Evolutionary conservation across 345 rosid genomes (phyloP).

Genomic region (Hibiscus syriacus): DNA sequence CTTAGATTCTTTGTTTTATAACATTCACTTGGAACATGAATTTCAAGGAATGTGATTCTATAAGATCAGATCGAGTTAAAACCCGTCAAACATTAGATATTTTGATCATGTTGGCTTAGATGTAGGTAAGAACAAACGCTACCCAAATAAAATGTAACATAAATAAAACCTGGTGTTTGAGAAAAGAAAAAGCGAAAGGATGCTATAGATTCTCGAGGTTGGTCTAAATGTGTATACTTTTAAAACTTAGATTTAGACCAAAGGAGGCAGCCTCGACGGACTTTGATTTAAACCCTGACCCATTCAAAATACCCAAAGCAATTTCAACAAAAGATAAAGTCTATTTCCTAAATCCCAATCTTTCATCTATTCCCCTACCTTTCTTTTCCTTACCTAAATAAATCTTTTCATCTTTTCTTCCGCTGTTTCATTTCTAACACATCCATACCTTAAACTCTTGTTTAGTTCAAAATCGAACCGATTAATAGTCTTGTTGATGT

Average conservation of each 20-base stretch:
- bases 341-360: conserved; percentile 4
- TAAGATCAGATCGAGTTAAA: no score
- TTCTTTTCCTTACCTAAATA: background rate
- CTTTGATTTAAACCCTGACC: conserved; percentile 5
- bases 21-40: no score
- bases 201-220: conserved; percentile 28
- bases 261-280: background rate
- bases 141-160: no score
- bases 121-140: no score
- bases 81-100: no score
- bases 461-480: no score
- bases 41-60: no score
- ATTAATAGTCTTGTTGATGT: no score
- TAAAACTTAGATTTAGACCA: conserved; percentile 15
- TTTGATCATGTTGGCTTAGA: no score
- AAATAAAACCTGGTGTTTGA: background rate
- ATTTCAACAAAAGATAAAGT: conserved; percentile 22
- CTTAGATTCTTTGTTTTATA: no score
- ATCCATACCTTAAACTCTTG: background rate
- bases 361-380: conserved; percentile 9
- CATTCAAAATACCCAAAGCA: conserved; percentile 20
- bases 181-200: background rate
- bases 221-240: conserved; percentile 31
- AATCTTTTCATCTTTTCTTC: background rate
- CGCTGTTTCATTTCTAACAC: background rate